These are phyloP conservation scores for Thoreauomyces humboldtii DNA, from an alignment of 192 early-diverging fungal species.

Conservation along the genomic window DNA sequence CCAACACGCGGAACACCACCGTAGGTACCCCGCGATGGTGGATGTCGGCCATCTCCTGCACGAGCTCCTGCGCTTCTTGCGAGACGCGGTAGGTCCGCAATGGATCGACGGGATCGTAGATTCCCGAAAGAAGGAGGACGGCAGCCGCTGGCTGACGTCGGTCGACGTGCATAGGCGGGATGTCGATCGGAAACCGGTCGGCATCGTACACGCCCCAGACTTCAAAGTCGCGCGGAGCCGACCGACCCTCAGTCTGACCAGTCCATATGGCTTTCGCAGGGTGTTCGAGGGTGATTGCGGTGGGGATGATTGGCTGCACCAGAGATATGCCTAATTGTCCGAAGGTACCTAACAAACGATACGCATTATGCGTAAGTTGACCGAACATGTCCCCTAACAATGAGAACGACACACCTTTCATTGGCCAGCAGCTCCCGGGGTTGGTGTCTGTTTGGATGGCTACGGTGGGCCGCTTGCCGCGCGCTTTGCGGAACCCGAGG, in stretches of 20 bases:
- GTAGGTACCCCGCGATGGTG: too few species aligned
- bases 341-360: constrained; percentile 17
- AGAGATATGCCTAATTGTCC: constrained; percentile 33
- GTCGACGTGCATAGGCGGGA: constrained; percentile 16
- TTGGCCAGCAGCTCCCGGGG: constrained; percentile 34
- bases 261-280: neutral
- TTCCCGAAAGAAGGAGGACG: constrained; percentile 15
- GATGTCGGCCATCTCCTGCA: constrained; percentile 2
- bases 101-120: neutral
- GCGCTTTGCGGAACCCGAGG: neutral
- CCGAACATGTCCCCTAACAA: neutral
- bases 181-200: too few species aligned
- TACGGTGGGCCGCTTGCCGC: neutral
- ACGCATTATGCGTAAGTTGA: neutral
- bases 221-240: constrained; percentile 37
- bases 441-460: constrained; percentile 2
- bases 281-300: constrained; percentile 37
- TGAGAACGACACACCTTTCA: constrained; percentile 26
- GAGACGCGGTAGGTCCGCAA: constrained; percentile 7
- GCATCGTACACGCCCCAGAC: constrained; percentile 33
- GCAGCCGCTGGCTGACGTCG: neutral
- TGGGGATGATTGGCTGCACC: constrained; percentile 28
- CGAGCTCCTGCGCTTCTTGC: neutral
- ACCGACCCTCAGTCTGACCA: neutral
- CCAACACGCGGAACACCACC: constrained; percentile 28